Evolutionary conservation across 495 filamentous ascomycete species (phyloP).

Genomic region (Haplographium delicatum): DNA sequence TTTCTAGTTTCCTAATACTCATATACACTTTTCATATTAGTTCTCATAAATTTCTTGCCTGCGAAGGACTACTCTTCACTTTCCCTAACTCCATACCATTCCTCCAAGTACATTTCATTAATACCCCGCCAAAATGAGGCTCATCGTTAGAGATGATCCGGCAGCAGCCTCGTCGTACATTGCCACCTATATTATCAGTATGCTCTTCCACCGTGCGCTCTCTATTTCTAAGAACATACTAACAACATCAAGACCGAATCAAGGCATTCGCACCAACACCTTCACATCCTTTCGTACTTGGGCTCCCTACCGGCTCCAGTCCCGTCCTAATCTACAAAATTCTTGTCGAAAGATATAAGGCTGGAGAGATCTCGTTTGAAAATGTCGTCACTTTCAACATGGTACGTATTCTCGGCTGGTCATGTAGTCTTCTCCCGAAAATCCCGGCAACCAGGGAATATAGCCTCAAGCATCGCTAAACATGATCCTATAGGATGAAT

Average conservation of each 20-base stretch:
- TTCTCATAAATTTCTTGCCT: background rate
- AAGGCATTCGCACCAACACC: constrained; percentile 65
- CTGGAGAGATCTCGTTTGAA: constrained; percentile 75
- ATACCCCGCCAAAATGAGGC: constrained; percentile 52
- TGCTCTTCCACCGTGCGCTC: constrained; percentile 15
- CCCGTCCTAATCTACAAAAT: constrained; percentile 73
- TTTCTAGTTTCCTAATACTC: too few species aligned
- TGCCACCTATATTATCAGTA: constrained; percentile 78
- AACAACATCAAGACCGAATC: constrained; percentile 50
- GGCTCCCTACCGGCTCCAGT: constrained; percentile 77
- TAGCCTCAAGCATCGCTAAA: constrained; percentile 8
- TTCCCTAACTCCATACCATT: background rate
- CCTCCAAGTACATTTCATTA: background rate
- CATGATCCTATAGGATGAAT: constrained; percentile 61
- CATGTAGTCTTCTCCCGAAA: constrained; percentile 3
- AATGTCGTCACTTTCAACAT: constrained; percentile 92
- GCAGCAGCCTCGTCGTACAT: constrained; percentile 64
- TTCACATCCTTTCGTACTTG: constrained; percentile 71
- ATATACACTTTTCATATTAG: too few species aligned
- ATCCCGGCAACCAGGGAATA: too few species aligned
- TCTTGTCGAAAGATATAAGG: constrained; percentile 69
- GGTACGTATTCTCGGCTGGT: constrained; percentile 42
- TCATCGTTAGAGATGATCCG: constrained; percentile 74
- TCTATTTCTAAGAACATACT: background rate
- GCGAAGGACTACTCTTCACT: background rate